phyloP scores from a whole-genome alignment of 2,329 filamentous ascomycete species.

The Annulohypoxylon truncatum region DNA sequence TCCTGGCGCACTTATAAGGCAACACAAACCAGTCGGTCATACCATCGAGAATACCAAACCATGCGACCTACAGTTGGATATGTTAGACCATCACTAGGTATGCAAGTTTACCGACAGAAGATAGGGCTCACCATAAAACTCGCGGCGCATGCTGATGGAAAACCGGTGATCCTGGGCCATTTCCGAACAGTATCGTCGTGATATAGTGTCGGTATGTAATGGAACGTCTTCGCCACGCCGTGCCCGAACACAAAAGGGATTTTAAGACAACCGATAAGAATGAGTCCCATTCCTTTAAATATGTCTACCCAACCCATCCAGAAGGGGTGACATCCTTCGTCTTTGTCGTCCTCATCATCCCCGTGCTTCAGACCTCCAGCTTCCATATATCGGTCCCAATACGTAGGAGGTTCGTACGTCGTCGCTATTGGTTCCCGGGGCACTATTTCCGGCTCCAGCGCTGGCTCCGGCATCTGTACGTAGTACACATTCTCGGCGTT shows the following conservation, averaged over 20 bases:
- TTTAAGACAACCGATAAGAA: conserved; percentile 24
- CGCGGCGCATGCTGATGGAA: conserved; percentile 31
- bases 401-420: conserved; percentile 18
- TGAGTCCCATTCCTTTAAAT: conserved; percentile 21
- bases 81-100: neutral
- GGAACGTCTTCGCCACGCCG: conserved; percentile 35
- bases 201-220: conserved; percentile 36
- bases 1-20: conserved; percentile 33
- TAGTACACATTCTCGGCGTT: conserved; percentile 2
- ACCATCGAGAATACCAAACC: conserved; percentile 32
- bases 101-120: neutral
- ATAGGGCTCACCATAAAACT: conserved; percentile 17
- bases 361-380: conserved; percentile 1
- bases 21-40: conserved; percentile 36
- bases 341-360: conserved; percentile 19
- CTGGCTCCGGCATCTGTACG: neutral
- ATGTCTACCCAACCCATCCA: conserved; percentile 39
- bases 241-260: conserved; percentile 37
- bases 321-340: conserved; percentile 40
- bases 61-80: conserved; percentile 16
- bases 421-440: neutral
- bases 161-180: conserved; percentile 39
- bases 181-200: conserved; percentile 31
- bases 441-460: neutral
- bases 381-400: conserved; percentile 26